Evolutionary conservation across 2,329 filamentous ascomycete species (phyloP).

Genomic region (Trichoderma aggressivum): DNA sequence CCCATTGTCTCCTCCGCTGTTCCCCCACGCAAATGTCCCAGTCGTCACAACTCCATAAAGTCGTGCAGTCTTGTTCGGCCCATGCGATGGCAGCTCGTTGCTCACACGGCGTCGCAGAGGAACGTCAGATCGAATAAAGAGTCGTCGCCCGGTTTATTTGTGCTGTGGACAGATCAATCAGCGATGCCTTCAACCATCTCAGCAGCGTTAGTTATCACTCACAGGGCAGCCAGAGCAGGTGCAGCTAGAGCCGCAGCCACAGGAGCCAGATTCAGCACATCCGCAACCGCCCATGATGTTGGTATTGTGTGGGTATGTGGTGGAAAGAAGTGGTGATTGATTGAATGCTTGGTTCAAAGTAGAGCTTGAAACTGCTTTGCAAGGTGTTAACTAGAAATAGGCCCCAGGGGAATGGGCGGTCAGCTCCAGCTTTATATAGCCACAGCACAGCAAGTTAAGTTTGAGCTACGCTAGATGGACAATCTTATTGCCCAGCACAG

Average conservation of each 20-base stretch:
- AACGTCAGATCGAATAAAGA: not conserved
- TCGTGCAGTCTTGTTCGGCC: not conserved
- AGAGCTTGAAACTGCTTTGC: not conserved
- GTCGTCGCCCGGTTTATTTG: not conserved
- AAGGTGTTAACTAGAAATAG: not conserved
- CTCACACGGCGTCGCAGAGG: not conserved
- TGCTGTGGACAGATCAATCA: not conserved
- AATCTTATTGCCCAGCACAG: not conserved
- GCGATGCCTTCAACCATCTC: not conserved
- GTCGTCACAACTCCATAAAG: not conserved
- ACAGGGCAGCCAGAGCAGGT: constrained; percentile 44
- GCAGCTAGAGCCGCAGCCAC: constrained; percentile 42
- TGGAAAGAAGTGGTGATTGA: not conserved
- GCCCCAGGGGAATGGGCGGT: constrained; percentile 1
- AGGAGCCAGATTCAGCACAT: constrained; percentile 40
- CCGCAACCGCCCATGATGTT: constrained; percentile 43
- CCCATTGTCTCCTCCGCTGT: not conserved
- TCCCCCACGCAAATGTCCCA: not conserved
- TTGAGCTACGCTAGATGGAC: not conserved
- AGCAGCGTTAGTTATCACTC: constrained; percentile 24
- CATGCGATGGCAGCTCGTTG: not conserved
- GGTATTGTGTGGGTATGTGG: not conserved
- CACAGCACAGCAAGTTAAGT: not conserved
- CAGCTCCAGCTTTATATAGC: constrained; percentile 12
- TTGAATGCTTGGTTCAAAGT: not conserved